Percentiles rank a stretch among this genome's conserved stretches.
These are phyloP conservation scores for Pichia eremophila DNA, from an alignment of 805 yeast species.

Conservation along the genomic window DNA sequence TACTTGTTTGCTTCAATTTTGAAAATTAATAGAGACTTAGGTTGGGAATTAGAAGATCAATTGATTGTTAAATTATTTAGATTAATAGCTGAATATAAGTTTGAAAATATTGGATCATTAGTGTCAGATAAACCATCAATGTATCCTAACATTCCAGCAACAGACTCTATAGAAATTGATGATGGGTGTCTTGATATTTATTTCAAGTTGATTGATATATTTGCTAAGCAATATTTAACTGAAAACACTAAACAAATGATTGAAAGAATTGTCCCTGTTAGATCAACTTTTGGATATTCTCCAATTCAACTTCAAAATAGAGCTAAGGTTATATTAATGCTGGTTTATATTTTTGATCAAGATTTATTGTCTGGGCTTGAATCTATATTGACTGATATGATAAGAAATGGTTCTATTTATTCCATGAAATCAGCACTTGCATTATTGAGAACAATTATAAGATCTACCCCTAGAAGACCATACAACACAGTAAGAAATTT, in stretches of 20 bases:
- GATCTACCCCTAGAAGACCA: conserved; percentile 12
- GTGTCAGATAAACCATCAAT: conserved; percentile 2
- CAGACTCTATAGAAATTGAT: conserved; percentile 5
- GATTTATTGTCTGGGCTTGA: conserved; percentile 19
- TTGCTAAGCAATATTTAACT: conserved; percentile 12
- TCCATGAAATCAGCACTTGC: conserved; percentile 6
- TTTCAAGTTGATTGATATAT: conserved; percentile 21
- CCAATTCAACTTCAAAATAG: conserved; percentile 20
- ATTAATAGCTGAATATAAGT: conserved; percentile 18
- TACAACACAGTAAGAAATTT: conserved; percentile 11
- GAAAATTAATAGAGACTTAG: conserved; percentile 16
- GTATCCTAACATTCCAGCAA: conserved; percentile 11
- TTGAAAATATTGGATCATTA: conserved; percentile 20
- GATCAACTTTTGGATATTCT: conserved; percentile 21
- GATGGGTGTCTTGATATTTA: conserved; percentile 27
- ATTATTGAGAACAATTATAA: conserved; percentile 4
- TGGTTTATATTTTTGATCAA: conserved; percentile 21
- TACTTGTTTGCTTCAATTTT: conserved; percentile 14
- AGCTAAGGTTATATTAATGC: conserved; percentile 21
- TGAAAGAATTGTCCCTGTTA: conserved; percentile 28
- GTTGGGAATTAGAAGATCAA: conserved; percentile 25
- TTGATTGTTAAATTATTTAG: conserved; percentile 21
- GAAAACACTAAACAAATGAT: conserved; percentile 14
- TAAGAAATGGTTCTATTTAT: conserved; percentile 5
- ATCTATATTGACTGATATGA: conserved; percentile 14